Evolutionary conservation across 176 grass and related monocot genomes (phyloP).

Genomic region (Carex pumila): DNA sequence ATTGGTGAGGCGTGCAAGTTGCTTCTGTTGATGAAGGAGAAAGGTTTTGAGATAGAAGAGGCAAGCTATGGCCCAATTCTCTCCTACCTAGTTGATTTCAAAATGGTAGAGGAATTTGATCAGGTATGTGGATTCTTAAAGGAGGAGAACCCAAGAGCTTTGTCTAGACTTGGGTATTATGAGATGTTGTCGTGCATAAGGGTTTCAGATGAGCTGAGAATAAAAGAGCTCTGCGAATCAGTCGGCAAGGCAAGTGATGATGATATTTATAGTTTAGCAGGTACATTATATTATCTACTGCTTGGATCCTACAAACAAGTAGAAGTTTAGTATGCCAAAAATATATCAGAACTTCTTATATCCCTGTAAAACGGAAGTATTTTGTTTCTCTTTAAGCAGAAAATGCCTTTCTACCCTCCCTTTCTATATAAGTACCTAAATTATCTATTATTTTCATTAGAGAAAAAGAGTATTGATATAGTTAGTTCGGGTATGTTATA

Average conservation of each 20-base stretch:
- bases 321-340: not conserved
- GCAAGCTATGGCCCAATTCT: constrained; percentile 61
- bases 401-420: no score
- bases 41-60: constrained; percentile 55
- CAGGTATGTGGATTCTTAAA: constrained; percentile 59
- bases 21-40: constrained; percentile 52
- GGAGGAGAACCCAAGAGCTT: constrained; percentile 43
- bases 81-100: constrained; percentile 59
- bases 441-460: not conserved
- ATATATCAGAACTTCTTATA: not conserved
- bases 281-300: constrained; percentile 26
- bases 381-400: not conserved
- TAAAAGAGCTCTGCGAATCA: constrained; percentile 42
- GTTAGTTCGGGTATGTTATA: not conserved
- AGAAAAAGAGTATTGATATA: not conserved
- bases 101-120: constrained; percentile 58
- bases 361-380: not conserved
- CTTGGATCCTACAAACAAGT: not conserved
- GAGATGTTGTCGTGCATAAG: constrained; percentile 81
- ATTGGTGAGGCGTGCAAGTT: constrained; percentile 47
- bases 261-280: constrained; percentile 46
- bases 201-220: constrained; percentile 55
- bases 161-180: constrained; percentile 67
- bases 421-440: not conserved
- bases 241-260: constrained; percentile 32